A percentile compares a stretch with the other conserved stretches of the same genome.
phyloP scores from a whole-genome alignment of 2,329 filamentous ascomycete species.

The Hymenoscyphus fructigenus region DNA sequence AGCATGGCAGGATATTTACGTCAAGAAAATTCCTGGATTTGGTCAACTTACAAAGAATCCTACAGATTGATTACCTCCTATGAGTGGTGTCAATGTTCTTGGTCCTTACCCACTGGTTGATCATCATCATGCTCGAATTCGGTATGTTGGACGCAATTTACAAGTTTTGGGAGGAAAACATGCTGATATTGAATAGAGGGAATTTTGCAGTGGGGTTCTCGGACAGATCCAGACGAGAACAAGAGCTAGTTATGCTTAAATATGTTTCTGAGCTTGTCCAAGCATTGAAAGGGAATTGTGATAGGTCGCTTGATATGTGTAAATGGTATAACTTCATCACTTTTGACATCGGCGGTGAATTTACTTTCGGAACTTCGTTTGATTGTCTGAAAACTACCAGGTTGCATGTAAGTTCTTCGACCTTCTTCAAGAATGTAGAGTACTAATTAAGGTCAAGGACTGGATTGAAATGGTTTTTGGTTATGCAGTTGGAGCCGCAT shows the following conservation, averaged over 20 bases:
- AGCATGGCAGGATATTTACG: conserved; percentile 10
- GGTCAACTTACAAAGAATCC: conserved; percentile 2
- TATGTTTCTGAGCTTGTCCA: not conserved
- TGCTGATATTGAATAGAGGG: not conserved
- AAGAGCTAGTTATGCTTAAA: conserved; percentile 5
- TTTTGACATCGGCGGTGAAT: conserved; percentile 44
- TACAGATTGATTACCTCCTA: conserved; percentile 2
- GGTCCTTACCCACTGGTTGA: not conserved
- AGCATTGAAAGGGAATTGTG: not conserved
- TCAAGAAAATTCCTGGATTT: not conserved
- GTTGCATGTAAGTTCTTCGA: conserved; percentile 18
- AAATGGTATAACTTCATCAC: conserved; percentile 30
- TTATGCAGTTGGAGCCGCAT: conserved; percentile 26
- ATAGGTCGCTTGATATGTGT: not conserved
- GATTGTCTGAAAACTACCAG: conserved; percentile 38
- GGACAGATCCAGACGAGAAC: not conserved
- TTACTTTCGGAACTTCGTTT: conserved; percentile 43
- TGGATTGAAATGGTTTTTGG: conserved; percentile 35
- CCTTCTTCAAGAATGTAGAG: not conserved
- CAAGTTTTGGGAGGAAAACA: not conserved
- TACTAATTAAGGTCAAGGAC: conserved; percentile 8
- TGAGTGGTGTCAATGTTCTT: not conserved
- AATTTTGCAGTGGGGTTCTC: conserved; percentile 4
- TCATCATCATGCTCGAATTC: not conserved
- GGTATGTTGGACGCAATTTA: conserved; percentile 6